These are phyloP conservation scores for Pythium apleroticum DNA, from an alignment of 352 stramenopile genomes.

Conservation along the genomic window DNA sequence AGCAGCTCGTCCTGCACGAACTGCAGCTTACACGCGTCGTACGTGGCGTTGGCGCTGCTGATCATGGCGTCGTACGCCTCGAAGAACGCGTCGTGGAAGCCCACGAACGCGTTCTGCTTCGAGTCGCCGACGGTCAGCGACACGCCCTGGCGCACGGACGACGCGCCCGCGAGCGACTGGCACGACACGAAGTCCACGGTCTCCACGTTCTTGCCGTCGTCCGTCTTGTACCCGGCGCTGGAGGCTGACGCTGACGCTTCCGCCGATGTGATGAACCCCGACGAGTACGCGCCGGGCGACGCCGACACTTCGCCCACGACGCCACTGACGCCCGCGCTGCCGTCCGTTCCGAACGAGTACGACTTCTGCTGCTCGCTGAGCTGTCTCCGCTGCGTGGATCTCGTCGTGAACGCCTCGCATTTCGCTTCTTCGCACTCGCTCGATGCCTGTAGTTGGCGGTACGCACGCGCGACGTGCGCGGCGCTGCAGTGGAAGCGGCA, in stretches of 20 bases:
- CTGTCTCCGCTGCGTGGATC: neutral
- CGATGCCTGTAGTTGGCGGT: slow-evolving; percentile 35
- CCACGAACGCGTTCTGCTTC: slow-evolving; percentile 41
- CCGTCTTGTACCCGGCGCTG: neutral
- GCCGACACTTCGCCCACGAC: slow-evolving; percentile 36
- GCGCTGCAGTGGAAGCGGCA: slow-evolving; percentile 62
- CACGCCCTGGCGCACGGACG: slow-evolving; percentile 34
- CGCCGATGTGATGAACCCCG: neutral
- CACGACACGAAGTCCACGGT: slow-evolving; percentile 55
- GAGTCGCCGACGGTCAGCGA: slow-evolving; percentile 50
- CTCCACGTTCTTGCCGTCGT: slow-evolving; percentile 48
- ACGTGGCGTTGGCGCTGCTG: slow-evolving; percentile 43
- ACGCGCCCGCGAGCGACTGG: slow-evolving; percentile 8
- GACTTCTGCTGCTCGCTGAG: slow-evolving; percentile 19
- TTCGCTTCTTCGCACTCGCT: slow-evolving; percentile 38
- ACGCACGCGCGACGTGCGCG: slow-evolving; percentile 42
- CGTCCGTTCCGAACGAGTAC: slow-evolving; percentile 14
- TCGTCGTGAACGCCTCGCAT: slow-evolving; percentile 28
- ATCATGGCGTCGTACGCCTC: slow-evolving; percentile 66
- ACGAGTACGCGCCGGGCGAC: slow-evolving; percentile 23
- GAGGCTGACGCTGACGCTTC: slow-evolving; percentile 3
- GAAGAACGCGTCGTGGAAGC: slow-evolving; percentile 60
- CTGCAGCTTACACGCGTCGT: slow-evolving; percentile 65
- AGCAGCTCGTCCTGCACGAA: slow-evolving; percentile 63
- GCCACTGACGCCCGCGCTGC: slow-evolving; percentile 13